phyloP scores from a whole-genome alignment of 2,329 filamentous ascomycete genomes.

The Lachnellula suecica region DNA sequence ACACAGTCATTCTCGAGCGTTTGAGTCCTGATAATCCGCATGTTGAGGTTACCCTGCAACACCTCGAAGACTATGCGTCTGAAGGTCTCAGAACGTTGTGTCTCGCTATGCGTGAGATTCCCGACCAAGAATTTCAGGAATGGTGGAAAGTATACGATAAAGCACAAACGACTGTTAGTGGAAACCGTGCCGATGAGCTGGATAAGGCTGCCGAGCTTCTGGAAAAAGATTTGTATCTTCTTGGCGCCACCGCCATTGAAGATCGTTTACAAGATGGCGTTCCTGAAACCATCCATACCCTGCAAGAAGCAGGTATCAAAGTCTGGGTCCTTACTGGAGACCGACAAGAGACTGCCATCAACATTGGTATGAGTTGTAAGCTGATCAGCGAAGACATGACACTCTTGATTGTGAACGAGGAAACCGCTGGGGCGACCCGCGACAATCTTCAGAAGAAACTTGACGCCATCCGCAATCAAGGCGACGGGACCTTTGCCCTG shows the following conservation, averaged over 20 bases:
- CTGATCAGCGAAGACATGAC: conserved; percentile 99
- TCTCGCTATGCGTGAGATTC: conserved; percentile 88
- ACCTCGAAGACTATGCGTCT: conserved; percentile 97
- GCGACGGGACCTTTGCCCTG: conserved; percentile 71
- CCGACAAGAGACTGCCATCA: conserved; percentile 97
- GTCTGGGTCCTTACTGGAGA: conserved; percentile 98
- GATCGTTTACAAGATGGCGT: conserved; percentile 96
- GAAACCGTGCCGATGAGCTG: conserved; percentile 89
- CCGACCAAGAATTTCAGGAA: conserved; percentile 83
- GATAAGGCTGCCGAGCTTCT: conserved; percentile 97
- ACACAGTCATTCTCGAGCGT: conserved; percentile 95
- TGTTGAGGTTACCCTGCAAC: conserved; percentile 85
- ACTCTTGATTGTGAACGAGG: conserved; percentile 92
- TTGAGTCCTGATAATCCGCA: conserved; percentile 80
- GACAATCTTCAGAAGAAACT: conserved; percentile 93
- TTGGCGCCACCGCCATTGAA: conserved; percentile 96
- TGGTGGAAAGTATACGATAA: conserved; percentile 87
- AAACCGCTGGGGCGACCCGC: conserved; percentile 72
- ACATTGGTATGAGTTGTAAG: conserved; percentile 99
- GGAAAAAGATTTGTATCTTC: conserved; percentile 84
- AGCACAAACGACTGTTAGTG: conserved; percentile 85
- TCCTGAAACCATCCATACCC: conserved; percentile 94
- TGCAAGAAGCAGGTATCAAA: conserved; percentile 97
- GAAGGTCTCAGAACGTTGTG: conserved; percentile 94
- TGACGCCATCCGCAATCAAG: conserved; percentile 83